Conservation (phyloP, 1,284 basidiomycete genomes). For the Earliella scabrosa region DNA sequence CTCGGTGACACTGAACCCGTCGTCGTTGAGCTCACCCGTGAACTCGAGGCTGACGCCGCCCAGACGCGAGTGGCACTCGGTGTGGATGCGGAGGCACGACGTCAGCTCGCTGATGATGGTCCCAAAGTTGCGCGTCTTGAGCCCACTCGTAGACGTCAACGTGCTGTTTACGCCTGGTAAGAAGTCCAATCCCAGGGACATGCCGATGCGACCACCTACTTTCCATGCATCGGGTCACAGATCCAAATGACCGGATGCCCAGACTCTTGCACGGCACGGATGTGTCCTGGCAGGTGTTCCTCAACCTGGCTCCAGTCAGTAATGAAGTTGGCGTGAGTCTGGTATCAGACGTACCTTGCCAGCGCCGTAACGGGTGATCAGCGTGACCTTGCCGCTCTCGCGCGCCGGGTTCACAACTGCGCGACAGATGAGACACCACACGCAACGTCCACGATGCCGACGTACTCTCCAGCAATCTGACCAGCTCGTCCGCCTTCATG, state of each 20-base stretch:
- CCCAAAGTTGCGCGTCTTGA: constrained; percentile 91
- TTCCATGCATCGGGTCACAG: constrained; percentile 98
- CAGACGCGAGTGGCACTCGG: constrained; percentile 70
- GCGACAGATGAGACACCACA: not conserved
- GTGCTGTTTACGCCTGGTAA: constrained; percentile 56
- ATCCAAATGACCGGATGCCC: constrained; percentile 92
- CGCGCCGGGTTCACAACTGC: constrained; percentile 87
- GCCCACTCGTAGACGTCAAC: constrained; percentile 72
- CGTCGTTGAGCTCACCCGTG: constrained; percentile 92
- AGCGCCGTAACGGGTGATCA: constrained; percentile 95
- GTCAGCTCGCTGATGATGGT: constrained; percentile 92
- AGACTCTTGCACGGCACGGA: constrained; percentile 81
- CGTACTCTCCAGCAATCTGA: constrained; percentile 78
- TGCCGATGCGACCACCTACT: constrained; percentile 52
- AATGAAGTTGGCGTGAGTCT: not conserved
- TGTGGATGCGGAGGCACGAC: constrained; percentile 82
- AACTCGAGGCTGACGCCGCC: constrained; percentile 98
- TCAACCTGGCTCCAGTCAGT: constrained; percentile 61
- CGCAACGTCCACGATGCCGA: constrained; percentile 6
- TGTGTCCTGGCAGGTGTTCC: constrained; percentile 78
- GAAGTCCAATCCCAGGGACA: not conserved
- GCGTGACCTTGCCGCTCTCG: constrained; percentile 83
- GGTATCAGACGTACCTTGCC: constrained; percentile 59
- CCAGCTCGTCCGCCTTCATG: constrained; percentile 84
- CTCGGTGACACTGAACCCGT: constrained; percentile 92